Evolutionary conservation across 495 filamentous ascomycete species (phyloP), one percentile per base, ranked within the genome.

Genomic region (Talaromyces borbonicus): DNA sequence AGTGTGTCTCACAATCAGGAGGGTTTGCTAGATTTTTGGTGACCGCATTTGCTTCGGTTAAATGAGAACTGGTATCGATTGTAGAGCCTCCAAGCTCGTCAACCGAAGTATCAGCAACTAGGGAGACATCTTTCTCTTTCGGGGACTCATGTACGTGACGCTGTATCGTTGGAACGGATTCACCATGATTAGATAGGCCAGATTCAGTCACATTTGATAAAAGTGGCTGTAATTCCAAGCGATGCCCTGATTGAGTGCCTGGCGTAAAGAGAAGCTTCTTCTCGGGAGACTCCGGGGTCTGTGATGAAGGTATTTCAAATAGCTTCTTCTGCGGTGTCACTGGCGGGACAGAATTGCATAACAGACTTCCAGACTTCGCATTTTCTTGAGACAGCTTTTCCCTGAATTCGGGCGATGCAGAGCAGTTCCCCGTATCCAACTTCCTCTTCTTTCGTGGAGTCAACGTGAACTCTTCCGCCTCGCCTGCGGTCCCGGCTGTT

Each of bases 271-370:
- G 63, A 15, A 67, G 52, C 6, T 60, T 57, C 9, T 69, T 29
- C 2, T 61, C 61, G 19, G 68, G 67, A 24, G 66, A 68, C 56
- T 70, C 65, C 3, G 68, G 68, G 12, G 68, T 69, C 35, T 72
- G 68, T 4, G 66, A 70, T 5, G 68, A 72, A 3, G 65, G 68
- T 44, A 72, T 68, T 43, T 68, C 67, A 16, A 56, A 48, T 29
- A 42, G 61, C 22, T 33, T 16, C 46, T 69, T 69, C 43, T 48
- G 56, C 4, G 68, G 68, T 1, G 66, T 72, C 4, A 42, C 24
- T 55, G 62, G 16, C 23, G 24, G 19, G n/a, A 12, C 6, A 5
- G 27, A 15, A 27, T 36, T 3, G 27, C 8, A 20, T 15, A 20
- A 24, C 20, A 31, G 5, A 18, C 30, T 15, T 15, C 18, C 5